Percentiles rank a stretch among this genome's conserved stretches.
These are phyloP conservation scores for Aspergillus arachidicola DNA, from an alignment of 2,329 filamentous ascomycete species.

Conservation along the genomic window DNA sequence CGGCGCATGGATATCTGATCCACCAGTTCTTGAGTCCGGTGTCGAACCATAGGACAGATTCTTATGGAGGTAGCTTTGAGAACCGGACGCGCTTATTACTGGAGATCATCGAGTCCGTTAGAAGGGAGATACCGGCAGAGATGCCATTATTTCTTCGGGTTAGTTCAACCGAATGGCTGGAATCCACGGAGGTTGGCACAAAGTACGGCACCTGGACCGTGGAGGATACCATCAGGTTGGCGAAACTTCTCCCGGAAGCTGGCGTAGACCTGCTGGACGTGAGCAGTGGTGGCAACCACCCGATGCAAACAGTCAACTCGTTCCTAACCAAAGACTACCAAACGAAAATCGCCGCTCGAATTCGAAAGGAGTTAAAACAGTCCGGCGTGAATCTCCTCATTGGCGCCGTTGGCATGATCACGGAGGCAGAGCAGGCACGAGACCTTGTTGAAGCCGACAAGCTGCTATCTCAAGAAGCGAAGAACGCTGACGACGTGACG, in stretches of 20 bases:
- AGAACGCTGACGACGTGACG: too few relatives aligned
- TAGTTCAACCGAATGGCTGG: background rate
- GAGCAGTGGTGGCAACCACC: background rate
- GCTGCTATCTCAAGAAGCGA: too few relatives aligned
- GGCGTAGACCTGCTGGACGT: background rate
- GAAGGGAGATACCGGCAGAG: background rate
- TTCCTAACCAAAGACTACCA: too few relatives aligned
- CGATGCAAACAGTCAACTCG: background rate
- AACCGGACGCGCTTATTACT: background rate
- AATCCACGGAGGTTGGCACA: background rate
- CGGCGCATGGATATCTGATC: constrained; percentile 75
- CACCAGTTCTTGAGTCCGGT: constrained; percentile 69
- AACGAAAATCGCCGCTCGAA: too few relatives aligned
- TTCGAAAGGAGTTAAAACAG: too few relatives aligned
- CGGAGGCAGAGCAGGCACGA: too few relatives aligned
- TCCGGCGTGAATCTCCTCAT: too few relatives aligned
- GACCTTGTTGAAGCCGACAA: too few relatives aligned
- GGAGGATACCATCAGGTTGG: background rate
- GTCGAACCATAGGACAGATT: constrained; percentile 43
- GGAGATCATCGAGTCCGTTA: background rate
- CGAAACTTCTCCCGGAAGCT: background rate
- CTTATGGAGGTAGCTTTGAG: background rate
- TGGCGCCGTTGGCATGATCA: too few relatives aligned
- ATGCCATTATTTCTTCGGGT: background rate
- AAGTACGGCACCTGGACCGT: background rate